These are phyloP conservation scores for Helotiales sp. DNA, from an alignment of 2,329 filamentous ascomycete genomes.

Conservation along the genomic window DNA sequence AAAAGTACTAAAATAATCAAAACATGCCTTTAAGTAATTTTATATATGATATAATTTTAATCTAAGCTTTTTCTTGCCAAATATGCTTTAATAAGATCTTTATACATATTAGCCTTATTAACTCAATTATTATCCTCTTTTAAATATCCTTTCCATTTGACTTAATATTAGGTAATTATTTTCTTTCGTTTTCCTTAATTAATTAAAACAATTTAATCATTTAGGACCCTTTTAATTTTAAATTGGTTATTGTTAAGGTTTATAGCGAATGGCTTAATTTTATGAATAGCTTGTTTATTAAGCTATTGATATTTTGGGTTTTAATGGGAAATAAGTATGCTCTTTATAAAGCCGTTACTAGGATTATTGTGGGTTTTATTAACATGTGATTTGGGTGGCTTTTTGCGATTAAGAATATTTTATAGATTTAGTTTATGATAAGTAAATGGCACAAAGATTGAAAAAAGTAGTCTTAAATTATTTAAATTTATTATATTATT, in stretches of 20 bases:
- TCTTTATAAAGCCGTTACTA: no score
- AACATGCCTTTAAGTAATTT: slow-evolving; percentile 16
- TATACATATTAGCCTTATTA: no score
- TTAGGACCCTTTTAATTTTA: no score
- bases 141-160: no score
- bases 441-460: slow-evolving; percentile 26
- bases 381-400: slow-evolving; percentile 16
- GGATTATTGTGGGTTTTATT: slow-evolving; percentile 19
- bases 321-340: slow-evolving; percentile 24
- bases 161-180: no score
- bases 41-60: no score
- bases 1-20: slow-evolving; percentile 11
- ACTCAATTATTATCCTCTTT: no score
- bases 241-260: no score
- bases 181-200: no score
- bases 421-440: slow-evolving; percentile 26
- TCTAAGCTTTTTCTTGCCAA: slow-evolving; percentile 20
- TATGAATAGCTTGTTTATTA: slow-evolving; percentile 16
- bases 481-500: no score
- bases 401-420: slow-evolving; percentile 21
- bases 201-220: no score
- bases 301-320: slow-evolving; percentile 17
- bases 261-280: slow-evolving; percentile 20
- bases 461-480: no score
- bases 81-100: slow-evolving; percentile 26